A percentile compares a stretch with the other conserved stretches of the same genome.
Evolutionary conservation across 257 asterid genomes (phyloP).

Genomic region (Solanum ossicruentum): DNA sequence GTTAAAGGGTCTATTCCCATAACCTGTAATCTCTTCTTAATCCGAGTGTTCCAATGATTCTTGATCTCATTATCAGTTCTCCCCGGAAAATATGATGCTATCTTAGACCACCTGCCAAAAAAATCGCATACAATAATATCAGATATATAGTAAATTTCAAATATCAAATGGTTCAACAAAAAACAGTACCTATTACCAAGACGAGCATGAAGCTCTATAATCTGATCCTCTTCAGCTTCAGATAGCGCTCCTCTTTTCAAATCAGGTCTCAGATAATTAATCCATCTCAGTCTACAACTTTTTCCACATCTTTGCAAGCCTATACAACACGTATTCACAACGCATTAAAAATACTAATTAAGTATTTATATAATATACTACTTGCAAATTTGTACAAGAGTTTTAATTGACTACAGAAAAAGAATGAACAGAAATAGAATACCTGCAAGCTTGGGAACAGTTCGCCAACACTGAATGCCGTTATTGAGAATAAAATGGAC

Average conservation of each 20-base stretch:
- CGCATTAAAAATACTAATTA: not conserved
- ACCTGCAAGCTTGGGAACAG: constrained; percentile 69
- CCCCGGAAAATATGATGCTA: constrained; percentile 60
- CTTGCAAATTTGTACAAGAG: too few relatives aligned
- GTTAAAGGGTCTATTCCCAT: constrained; percentile 38
- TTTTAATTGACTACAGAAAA: not conserved
- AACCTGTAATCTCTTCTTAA: constrained; percentile 46
- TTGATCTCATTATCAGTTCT: constrained; percentile 63
- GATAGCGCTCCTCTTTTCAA: constrained; percentile 48
- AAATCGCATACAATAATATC: not conserved
- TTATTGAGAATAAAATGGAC: constrained; percentile 35
- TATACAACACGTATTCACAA: not conserved
- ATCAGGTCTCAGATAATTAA: constrained; percentile 56
- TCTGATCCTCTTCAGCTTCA: constrained; percentile 46
- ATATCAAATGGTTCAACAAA: not conserved
- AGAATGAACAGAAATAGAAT: not conserved
- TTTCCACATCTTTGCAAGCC: constrained; percentile 56
- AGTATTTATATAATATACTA: not conserved
- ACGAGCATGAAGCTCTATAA: constrained; percentile 56
- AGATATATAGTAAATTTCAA: not conserved
- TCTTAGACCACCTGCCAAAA: constrained; percentile 56
- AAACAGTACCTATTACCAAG: constrained; percentile 58
- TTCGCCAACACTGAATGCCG: constrained; percentile 62
- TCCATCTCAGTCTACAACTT: constrained; percentile 61
- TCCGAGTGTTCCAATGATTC: constrained; percentile 67